Evolutionary conservation across 371 early-diverging fungal genomes (phyloP).

Genomic region (Mucor racemosus): DNA sequence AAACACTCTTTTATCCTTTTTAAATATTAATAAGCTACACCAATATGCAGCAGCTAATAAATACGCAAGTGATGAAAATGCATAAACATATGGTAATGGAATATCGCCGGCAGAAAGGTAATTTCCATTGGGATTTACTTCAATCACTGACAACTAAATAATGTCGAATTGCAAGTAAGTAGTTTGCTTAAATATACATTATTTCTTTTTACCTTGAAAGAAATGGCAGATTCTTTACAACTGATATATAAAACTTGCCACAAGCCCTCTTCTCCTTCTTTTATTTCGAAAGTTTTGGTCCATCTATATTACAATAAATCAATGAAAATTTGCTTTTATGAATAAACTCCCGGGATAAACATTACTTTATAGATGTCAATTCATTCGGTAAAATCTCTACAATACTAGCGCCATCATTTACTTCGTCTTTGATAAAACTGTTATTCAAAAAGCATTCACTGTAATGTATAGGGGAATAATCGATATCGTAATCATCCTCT

Average conservation of each 20-base stretch:
- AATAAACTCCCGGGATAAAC: neutral
- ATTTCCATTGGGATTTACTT: constrained; percentile 56
- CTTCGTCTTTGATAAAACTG: constrained; percentile 36
- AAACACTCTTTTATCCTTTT: constrained; percentile 46
- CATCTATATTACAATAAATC: constrained; percentile 28
- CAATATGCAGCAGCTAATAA: constrained; percentile 40
- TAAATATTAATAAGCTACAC: constrained; percentile 37
- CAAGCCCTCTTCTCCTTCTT: constrained; percentile 44
- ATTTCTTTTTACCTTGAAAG: constrained; percentile 35
- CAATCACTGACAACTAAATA: constrained; percentile 45
- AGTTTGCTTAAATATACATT: too few species aligned
- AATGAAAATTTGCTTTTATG: neutral
- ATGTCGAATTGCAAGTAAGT: too few species aligned
- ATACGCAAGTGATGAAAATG: constrained; percentile 40
- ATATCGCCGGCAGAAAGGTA: constrained; percentile 62
- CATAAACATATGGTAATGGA: constrained; percentile 57
- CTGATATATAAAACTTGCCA: constrained; percentile 57
- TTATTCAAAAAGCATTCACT: constrained; percentile 36
- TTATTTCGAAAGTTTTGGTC: constrained; percentile 31
- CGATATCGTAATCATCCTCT: constrained; percentile 13
- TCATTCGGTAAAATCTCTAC: constrained; percentile 21
- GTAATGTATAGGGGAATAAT: neutral
- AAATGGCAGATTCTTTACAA: constrained; percentile 44
- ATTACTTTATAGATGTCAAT: neutral
- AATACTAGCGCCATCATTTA: constrained; percentile 34